Conservation (phyloP, 192 early-diverging fungal species). For the Phlyctochytrium planicorne region DNA sequence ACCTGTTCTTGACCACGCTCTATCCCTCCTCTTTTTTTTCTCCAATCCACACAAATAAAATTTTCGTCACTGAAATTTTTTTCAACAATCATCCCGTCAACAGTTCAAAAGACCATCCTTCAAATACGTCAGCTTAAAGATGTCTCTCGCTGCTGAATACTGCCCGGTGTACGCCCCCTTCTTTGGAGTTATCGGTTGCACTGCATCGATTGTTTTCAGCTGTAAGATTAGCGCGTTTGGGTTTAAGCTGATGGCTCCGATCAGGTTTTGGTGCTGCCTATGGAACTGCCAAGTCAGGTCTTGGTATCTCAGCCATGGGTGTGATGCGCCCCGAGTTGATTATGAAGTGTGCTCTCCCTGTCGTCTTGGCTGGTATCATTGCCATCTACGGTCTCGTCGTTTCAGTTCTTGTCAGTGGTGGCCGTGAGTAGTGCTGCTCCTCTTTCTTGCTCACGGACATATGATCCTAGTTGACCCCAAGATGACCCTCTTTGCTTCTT, state of each 20-base stretch:
- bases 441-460: conserved; percentile 12
- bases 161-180: conserved; percentile 94
- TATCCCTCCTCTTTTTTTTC: no score
- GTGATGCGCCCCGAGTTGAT: conserved; percentile 86
- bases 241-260: not conserved
- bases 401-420: conserved; percentile 77
- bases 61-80: no score
- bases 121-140: no score
- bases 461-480: conserved; percentile 22
- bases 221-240: conserved; percentile 28
- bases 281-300: conserved; percentile 95
- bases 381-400: conserved; percentile 98
- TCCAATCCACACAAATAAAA: no score
- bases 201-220: conserved; percentile 83
- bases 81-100: no score
- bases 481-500: conserved; percentile 66
- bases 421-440: conserved; percentile 57
- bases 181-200: conserved; percentile 92
- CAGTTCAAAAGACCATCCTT: no score
- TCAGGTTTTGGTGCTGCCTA: conserved; percentile 94
- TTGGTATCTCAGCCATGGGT: conserved; percentile 94
- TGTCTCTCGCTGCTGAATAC: conserved; percentile 33
- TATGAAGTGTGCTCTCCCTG: conserved; percentile 78
- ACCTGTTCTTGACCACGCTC: no score
- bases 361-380: conserved; percentile 90